These are phyloP conservation scores for Globisporangium alternatum DNA, from an alignment of 352 stramenopile genomes.

Conservation along the genomic window DNA sequence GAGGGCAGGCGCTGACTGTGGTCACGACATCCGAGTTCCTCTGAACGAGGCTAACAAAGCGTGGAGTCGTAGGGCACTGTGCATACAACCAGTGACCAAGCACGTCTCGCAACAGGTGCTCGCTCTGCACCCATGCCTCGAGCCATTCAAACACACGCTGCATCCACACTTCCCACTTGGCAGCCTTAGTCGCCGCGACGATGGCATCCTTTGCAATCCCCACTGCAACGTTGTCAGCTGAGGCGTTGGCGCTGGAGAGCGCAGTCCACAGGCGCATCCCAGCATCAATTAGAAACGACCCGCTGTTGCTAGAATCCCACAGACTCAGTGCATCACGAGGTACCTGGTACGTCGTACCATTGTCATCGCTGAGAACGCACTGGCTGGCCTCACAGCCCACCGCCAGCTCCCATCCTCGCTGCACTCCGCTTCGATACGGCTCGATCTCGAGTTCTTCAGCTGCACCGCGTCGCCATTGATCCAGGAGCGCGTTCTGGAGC, in stretches of 20 bases:
- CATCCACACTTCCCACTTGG: slow-evolving; percentile 56
- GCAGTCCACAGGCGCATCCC: slow-evolving; percentile 45
- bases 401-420: slow-evolving; percentile 52
- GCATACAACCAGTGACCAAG: slow-evolving; percentile 64
- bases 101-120: slow-evolving; percentile 55
- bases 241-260: slow-evolving; percentile 23
- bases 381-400: slow-evolving; percentile 25
- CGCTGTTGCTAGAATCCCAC: slow-evolving; percentile 34
- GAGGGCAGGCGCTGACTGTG: slow-evolving; percentile 24
- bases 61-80: slow-evolving; percentile 39
- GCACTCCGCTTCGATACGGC: slow-evolving; percentile 44
- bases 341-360: slow-evolving; percentile 40
- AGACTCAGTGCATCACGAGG: slow-evolving; percentile 38
- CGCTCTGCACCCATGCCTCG: slow-evolving; percentile 40
- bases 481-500: slow-evolving; percentile 41
- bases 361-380: slow-evolving; percentile 33
- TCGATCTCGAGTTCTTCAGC: slow-evolving; percentile 50
- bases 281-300: slow-evolving; percentile 39
- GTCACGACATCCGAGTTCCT: slow-evolving; percentile 18
- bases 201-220: slow-evolving; percentile 23
- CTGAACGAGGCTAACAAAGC: slow-evolving; percentile 16
- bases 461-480: slow-evolving; percentile 63
- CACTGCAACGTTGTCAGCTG: slow-evolving; percentile 15
- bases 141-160: slow-evolving; percentile 56
- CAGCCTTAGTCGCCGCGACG: slow-evolving; percentile 19